Evolutionary conservation across 441 rosid species (phyloP).

Genomic region (Eruca vesicaria): DNA sequence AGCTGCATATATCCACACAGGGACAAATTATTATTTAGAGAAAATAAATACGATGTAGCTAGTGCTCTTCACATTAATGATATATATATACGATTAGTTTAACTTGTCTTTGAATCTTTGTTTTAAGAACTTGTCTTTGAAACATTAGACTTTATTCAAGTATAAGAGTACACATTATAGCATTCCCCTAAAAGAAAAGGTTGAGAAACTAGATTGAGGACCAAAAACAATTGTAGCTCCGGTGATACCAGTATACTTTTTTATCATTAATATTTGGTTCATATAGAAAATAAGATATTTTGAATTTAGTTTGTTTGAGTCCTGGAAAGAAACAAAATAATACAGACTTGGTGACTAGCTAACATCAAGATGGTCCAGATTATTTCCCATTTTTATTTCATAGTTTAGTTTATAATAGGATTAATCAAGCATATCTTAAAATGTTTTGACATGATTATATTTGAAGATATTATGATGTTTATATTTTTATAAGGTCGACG

Average conservation of each 20-base stretch:
- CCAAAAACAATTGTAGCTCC: background rate
- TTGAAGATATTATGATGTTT: background rate
- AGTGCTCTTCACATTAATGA: background rate
- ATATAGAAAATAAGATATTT: background rate
- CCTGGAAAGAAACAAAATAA: background rate
- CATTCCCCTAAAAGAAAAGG: background rate
- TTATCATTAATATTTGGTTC: background rate
- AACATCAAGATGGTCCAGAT: background rate
- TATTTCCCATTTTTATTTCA: background rate
- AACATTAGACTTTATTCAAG: slow-evolving; percentile 11
- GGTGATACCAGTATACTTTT: background rate
- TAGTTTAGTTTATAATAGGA: background rate
- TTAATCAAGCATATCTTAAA: background rate
- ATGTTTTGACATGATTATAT: background rate
- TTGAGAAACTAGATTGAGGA: background rate
- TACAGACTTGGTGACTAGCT: background rate
- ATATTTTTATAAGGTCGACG: too few species aligned
- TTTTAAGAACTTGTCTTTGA: background rate
- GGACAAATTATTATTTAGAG: background rate
- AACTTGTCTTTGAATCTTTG: too few species aligned
- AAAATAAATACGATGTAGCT: background rate
- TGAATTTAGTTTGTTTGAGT: background rate
- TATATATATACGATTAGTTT: too few species aligned
- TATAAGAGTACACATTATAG: background rate
- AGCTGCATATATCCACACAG: background rate